Base-by-base conservation (phyloP, 2,329 filamentous ascomycete genomes). In the Paecilomyces sp. region DNA sequence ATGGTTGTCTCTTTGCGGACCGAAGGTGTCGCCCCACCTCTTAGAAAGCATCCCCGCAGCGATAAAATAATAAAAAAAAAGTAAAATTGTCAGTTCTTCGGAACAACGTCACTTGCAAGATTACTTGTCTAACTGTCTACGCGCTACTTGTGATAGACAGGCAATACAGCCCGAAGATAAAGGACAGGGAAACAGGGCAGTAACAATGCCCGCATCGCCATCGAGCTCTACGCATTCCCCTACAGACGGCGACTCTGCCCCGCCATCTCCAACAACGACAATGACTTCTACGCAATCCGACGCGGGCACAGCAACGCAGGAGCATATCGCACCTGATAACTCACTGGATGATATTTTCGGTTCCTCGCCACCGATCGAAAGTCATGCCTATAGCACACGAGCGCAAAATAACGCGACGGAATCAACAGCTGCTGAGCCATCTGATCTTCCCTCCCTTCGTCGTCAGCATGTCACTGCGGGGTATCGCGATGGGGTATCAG, bases 401-500 rank as follows among this genome's bases (percentile, higher is more conserved):
- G 24, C 13, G 5, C 15, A 59, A n/a, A 33, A 54, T n/a, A 3
- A 18, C 31, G 34, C 41, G 28, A 31, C 51, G 7, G 18, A 22
- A 34, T 56, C 9, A 11, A 13, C 4, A 22, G 56, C 66, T n/a
- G 28, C 57, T 28, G 70, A 83, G 58, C 80, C 82, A 50, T 86
- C 83, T n/a, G 92, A 96, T 67, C 83, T 94, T 56, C 85, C 83
- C 22, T 86, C 89, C 25, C 82, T 96, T 15, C 86, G 89, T 67
- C 83, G 85, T 51, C 87, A 89, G 58, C 91, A 96, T 72, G 83
- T 86, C 57, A 97, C 90, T 7, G 87, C 90, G 47, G 94, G 94
- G 22, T 97, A 97, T 76, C 88, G 93, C 61, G 92, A 97, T 68
- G 94, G 93, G 53, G 84, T 97, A 57, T 83, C 88, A 0, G 79